Conservation (phyloP, 1,139 yeast species). For the Debaryomyces psychrophilus region DNA sequence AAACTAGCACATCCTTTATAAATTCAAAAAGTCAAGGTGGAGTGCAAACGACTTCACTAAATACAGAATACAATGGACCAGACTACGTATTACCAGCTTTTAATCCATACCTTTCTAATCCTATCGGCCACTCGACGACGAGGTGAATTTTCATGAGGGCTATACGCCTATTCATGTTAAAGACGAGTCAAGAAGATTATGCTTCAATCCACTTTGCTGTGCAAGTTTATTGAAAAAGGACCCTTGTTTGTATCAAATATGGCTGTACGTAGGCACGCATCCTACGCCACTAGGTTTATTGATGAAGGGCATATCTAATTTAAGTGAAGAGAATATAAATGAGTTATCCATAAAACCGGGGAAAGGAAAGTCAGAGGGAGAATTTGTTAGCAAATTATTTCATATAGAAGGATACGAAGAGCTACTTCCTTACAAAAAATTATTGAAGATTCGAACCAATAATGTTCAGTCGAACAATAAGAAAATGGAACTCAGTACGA, state of each 20-base stretch:
- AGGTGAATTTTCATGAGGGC: conserved; percentile 36
- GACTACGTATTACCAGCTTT: background rate
- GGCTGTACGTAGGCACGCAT: background rate
- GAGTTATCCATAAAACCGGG: background rate
- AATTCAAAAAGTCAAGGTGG: background rate
- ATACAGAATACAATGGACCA: background rate
- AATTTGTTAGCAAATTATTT: conserved; percentile 23
- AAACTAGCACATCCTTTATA: background rate
- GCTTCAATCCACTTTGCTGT: conserved; percentile 46
- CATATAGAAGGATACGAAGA: conserved; percentile 9
- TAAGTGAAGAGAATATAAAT: conserved; percentile 9
- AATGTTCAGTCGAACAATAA: conserved; percentile 3
- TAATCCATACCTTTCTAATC: conserved; percentile 3
- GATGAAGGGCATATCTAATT: conserved; percentile 19
- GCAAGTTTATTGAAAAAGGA: conserved; percentile 41
- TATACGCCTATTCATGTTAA: conserved; percentile 30
- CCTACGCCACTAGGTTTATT: conserved; percentile 17
- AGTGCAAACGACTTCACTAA: background rate
- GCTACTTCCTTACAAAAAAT: conserved; percentile 24
- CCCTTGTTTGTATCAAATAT: conserved; percentile 26
- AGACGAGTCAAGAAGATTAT: conserved; percentile 29
- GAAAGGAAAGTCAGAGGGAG: conserved; percentile 16
- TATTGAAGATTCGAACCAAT: conserved; percentile 22
- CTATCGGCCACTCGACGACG: conserved; percentile 17
- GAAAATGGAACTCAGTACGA: conserved; percentile 8